phyloP scores from a whole-genome alignment of 1,139 yeast genomes.

The Spathaspora sp. region DNA sequence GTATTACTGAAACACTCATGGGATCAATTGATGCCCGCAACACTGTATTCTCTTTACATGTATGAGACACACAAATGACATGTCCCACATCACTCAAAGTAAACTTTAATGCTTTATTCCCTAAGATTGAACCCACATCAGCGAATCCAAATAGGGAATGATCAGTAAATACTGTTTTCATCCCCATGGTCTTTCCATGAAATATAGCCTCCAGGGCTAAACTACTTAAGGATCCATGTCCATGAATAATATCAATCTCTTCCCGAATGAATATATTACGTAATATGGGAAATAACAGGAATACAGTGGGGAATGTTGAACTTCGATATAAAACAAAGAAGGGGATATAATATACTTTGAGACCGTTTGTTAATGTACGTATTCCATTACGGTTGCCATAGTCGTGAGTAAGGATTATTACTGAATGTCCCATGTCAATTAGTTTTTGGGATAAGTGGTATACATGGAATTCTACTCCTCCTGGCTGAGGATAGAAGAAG shows the following conservation, averaged over 20 bases:
- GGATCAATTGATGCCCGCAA: conserved; percentile 85
- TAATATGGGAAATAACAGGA: conserved; percentile 80
- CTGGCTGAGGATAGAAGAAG: conserved; percentile 97
- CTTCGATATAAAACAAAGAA: conserved; percentile 76
- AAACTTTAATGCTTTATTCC: conserved; percentile 83
- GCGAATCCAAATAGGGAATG: conserved; percentile 96
- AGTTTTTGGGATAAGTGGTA: conserved; percentile 78
- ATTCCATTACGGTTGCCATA: conserved; percentile 83
- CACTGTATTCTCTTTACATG: conserved; percentile 95
- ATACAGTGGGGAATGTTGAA: conserved; percentile 85
- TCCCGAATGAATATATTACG: conserved; percentile 87
- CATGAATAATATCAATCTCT: conserved; percentile 84
- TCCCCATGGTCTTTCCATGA: conserved; percentile 92
- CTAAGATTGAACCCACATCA: conserved; percentile 77
- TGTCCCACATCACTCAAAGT: conserved; percentile 86
- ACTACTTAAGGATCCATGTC: conserved; percentile 88
- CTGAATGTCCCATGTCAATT: conserved; percentile 84
- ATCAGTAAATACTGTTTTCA: conserved; percentile 89
- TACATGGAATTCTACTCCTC: conserved; percentile 95
- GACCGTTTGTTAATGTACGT: conserved; percentile 80
- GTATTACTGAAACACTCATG: conserved; percentile 78
- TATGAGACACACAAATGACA: conserved; percentile 92
- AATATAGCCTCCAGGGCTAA: conserved; percentile 87
- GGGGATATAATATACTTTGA: conserved; percentile 91
- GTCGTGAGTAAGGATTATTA: conserved; percentile 86